Conservation (phyloP, 352 stramenopile genomes). For the Globisporangium cylindrosporum region DNA sequence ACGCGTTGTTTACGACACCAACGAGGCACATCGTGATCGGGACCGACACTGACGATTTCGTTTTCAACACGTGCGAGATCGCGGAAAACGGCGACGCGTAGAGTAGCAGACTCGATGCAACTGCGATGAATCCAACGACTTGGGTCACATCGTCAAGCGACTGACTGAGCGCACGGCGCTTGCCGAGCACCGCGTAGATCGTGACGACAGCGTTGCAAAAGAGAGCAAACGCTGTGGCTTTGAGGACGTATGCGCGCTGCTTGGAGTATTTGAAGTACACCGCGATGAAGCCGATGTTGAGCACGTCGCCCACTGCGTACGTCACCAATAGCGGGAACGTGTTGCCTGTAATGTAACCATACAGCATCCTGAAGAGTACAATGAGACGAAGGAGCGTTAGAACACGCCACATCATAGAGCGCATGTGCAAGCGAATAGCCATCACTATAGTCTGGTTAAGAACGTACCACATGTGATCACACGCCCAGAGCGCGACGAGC, state of each 20-base stretch:
- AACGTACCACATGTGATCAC: conserved; percentile 70
- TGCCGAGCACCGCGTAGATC: conserved; percentile 46
- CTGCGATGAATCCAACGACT: conserved; percentile 40
- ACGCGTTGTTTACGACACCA: conserved; percentile 62
- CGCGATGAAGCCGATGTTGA: conserved; percentile 45
- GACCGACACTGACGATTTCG: conserved; percentile 54
- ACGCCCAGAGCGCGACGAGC: conserved; percentile 62
- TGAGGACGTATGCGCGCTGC: conserved; percentile 33
- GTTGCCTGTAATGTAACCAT: conserved; percentile 49
- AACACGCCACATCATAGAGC: background rate
- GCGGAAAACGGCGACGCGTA: conserved; percentile 64
- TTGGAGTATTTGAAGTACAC: conserved; percentile 46
- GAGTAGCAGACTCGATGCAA: conserved; percentile 53
- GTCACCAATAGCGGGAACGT: conserved; percentile 49
- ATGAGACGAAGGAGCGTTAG: background rate
- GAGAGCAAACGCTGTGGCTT: conserved; percentile 29
- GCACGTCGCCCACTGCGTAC: conserved; percentile 44
- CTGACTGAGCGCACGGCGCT: conserved; percentile 26
- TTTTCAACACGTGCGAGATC: conserved; percentile 51
- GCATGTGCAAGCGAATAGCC: background rate
- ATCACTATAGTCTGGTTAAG: background rate
- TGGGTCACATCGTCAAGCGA: conserved; percentile 27
- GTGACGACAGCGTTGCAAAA: conserved; percentile 41
- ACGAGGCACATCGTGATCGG: conserved; percentile 60
- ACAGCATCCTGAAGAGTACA: conserved; percentile 42